Conservation (phyloP, 768 basidiomycete species). For the Boletellus ananiceps region DNA sequence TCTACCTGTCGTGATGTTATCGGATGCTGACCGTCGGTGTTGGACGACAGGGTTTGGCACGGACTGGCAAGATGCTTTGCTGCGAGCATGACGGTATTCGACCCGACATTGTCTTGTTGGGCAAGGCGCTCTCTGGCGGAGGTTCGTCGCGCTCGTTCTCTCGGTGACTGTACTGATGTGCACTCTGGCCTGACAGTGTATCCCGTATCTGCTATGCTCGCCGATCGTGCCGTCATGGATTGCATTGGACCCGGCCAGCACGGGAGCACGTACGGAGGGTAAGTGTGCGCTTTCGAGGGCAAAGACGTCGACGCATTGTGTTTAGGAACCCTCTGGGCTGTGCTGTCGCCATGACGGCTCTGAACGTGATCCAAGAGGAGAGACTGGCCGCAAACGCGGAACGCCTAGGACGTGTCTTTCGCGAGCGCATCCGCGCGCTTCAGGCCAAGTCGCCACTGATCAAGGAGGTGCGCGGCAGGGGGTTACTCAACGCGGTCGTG, state of each 20-base stretch:
- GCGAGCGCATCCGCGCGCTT: slow-evolving; percentile 53
- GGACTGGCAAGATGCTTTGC: slow-evolving; percentile 93
- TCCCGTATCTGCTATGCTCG: slow-evolving; percentile 93
- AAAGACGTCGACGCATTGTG: neutral
- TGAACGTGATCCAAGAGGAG: slow-evolving; percentile 89
- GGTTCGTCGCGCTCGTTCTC: slow-evolving; percentile 42
- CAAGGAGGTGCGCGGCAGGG: slow-evolving; percentile 76
- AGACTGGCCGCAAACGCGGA: slow-evolving; percentile 76
- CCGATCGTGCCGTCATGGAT: slow-evolving; percentile 89
- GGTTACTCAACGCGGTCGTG: slow-evolving; percentile 89
- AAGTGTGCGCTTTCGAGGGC: slow-evolving; percentile 9
- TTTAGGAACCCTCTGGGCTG: slow-evolving; percentile 88
- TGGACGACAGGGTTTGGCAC: slow-evolving; percentile 65
- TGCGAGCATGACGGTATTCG: slow-evolving; percentile 83
- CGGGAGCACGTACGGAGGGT: slow-evolving; percentile 95
- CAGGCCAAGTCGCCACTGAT: slow-evolving; percentile 59
- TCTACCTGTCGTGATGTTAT: neutral
- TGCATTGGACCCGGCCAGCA: slow-evolving; percentile 95
- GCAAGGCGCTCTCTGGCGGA: slow-evolving; percentile 96
- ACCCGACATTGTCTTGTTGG: slow-evolving; percentile 89
- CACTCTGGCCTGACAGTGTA: slow-evolving; percentile 55
- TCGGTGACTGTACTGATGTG: slow-evolving; percentile 8
- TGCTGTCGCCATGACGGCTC: slow-evolving; percentile 91
- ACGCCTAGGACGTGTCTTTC: slow-evolving; percentile 77
- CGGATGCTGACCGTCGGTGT: slow-evolving; percentile 1